phyloP scores from a whole-genome alignment of 2,329 filamentous ascomycete species.

The Capronia americana region DNA sequence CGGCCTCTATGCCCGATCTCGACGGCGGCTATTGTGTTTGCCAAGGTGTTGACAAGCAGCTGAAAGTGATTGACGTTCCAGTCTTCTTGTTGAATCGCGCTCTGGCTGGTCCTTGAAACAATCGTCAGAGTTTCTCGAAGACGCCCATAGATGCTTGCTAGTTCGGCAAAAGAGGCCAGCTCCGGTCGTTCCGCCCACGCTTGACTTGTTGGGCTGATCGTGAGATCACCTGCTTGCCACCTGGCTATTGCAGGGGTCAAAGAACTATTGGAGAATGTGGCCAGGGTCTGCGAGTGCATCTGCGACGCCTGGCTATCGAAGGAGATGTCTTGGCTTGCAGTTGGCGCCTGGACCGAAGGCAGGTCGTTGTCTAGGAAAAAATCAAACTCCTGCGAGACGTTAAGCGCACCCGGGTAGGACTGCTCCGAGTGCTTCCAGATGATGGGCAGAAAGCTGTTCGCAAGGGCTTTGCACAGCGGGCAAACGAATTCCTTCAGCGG shows the following conservation, averaged over 20 bases:
- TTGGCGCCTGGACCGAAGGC: slow-evolving; percentile 43
- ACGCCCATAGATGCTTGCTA: slow-evolving; percentile 42
- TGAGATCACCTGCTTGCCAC: slow-evolving; percentile 33
- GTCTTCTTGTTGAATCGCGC: slow-evolving; percentile 8
- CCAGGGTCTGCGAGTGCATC: slow-evolving; percentile 45
- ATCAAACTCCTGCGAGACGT: slow-evolving; percentile 66
- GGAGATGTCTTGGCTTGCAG: slow-evolving; percentile 33
- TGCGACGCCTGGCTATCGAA: slow-evolving; percentile 23
- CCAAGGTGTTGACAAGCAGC: slow-evolving; percentile 34
- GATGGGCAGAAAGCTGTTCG: slow-evolving; percentile 92
- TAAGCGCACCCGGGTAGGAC: slow-evolving; percentile 75
- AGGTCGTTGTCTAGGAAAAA: slow-evolving; percentile 71
- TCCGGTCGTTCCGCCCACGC: slow-evolving; percentile 33
- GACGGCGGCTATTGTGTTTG: slow-evolving; percentile 77
- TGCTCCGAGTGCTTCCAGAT: slow-evolving; percentile 94
- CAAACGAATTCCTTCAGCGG: slow-evolving; percentile 89
- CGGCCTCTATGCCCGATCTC: slow-evolving; percentile 92
- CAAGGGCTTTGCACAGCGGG: slow-evolving; percentile 93
- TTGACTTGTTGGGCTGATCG: slow-evolving; percentile 31
- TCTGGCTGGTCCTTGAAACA: slow-evolving; percentile 20
- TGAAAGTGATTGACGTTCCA: slow-evolving; percentile 29
- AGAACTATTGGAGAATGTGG: slow-evolving; percentile 38
- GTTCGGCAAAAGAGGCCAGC: slow-evolving; percentile 32
- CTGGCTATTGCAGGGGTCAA: slow-evolving; percentile 31
- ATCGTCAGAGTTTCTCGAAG: slow-evolving; percentile 36